Evolutionary conservation across 805 yeast species (phyloP).

Genomic region (Hemisphaericaspora nanyangensis): DNA sequence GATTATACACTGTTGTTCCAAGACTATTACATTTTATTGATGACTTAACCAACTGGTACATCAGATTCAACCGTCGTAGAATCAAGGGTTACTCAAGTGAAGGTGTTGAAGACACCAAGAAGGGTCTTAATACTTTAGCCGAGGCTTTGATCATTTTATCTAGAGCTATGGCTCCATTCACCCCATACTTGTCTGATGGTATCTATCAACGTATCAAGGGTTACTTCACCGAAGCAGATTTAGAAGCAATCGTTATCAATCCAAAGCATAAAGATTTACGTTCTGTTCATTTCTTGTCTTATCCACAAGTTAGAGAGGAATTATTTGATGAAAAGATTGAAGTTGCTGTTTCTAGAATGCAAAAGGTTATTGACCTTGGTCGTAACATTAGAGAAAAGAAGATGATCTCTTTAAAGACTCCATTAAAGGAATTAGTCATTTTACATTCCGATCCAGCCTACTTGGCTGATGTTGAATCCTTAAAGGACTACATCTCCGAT

Average conservation of each 20-base stretch:
- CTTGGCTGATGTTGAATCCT: constrained; percentile 70
- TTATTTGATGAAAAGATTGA: constrained; percentile 81
- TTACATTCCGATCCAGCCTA: constrained; percentile 75
- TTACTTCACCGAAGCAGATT: constrained; percentile 56
- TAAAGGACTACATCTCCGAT: constrained; percentile 77
- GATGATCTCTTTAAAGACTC: constrained; percentile 89
- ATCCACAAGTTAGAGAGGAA: constrained; percentile 79
- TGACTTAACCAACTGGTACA: constrained; percentile 97
- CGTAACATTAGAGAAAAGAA: constrained; percentile 96
- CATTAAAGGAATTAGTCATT: constrained; percentile 82
- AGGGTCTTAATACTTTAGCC: constrained; percentile 85
- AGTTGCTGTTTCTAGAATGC: constrained; percentile 91
- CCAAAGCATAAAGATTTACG: constrained; percentile 54
- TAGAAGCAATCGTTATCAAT: constrained; percentile 39
- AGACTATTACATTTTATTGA: constrained; percentile 84
- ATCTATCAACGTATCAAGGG: constrained; percentile 74
- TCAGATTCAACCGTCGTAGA: constrained; percentile 96
- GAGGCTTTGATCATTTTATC: constrained; percentile 85
- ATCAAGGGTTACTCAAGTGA: constrained; percentile 80
- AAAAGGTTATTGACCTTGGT: constrained; percentile 92
- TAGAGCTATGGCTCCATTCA: constrained; percentile 98
- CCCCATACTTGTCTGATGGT: constrained; percentile 91
- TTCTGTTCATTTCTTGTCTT: constrained; percentile 92
- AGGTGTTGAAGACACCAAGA: constrained; percentile 77
- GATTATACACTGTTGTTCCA: constrained; percentile 95